A percentile compares a stretch with the other conserved stretches of the same genome.
These are phyloP conservation scores for Arthrinium puccinioides DNA, from an alignment of 2,329 filamentous ascomycete species.

Conservation along the genomic window DNA sequence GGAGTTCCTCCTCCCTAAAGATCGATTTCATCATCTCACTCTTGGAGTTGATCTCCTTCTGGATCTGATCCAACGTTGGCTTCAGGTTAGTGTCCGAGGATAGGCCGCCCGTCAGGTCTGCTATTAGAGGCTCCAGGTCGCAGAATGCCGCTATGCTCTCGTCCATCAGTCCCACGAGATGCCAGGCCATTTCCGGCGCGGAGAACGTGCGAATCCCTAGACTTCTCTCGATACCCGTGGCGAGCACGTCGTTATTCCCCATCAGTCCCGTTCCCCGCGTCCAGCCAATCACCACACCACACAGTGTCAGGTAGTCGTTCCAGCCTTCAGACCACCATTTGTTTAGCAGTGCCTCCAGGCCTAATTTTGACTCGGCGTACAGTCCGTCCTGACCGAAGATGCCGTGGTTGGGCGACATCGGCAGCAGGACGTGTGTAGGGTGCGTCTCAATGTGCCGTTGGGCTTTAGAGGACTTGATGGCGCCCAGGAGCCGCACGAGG, in stretches of 20 bases:
- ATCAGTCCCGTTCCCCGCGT: slow-evolving; percentile 36
- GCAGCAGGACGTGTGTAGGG: slow-evolving; percentile 30
- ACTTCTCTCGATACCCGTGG: slow-evolving; percentile 25
- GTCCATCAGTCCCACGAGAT: slow-evolving; percentile 26
- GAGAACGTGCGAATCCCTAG: slow-evolving; percentile 31
- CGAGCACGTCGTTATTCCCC: slow-evolving; percentile 31
- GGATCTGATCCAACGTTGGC: slow-evolving; percentile 12
- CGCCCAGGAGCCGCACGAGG: slow-evolving; percentile 27
- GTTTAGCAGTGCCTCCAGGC: slow-evolving; percentile 25
- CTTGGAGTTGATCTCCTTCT: slow-evolving; percentile 11
- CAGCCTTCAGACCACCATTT: slow-evolving; percentile 27
- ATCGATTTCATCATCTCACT: slow-evolving; percentile 15
- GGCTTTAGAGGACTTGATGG: slow-evolving; percentile 22
- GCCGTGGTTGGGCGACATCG: slow-evolving; percentile 36
- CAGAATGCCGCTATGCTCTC: slow-evolving; percentile 20
- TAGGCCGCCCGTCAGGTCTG: slow-evolving; percentile 31
- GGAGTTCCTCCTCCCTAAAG: slow-evolving; percentile 14
- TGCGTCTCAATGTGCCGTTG: slow-evolving; percentile 17
- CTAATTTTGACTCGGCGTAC: slow-evolving; percentile 36
- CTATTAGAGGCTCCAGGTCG: slow-evolving; percentile 26
- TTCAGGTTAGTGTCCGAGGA: slow-evolving; percentile 19
- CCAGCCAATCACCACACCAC: slow-evolving; percentile 36
- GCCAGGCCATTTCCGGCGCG: slow-evolving; percentile 30
- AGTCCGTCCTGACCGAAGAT: slow-evolving; percentile 33
- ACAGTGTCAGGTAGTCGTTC: slow-evolving; percentile 28